A percentile compares a stretch with the other conserved stretches of the same genome.
Conservation (phyloP, 2,329 filamentous ascomycete genomes). For the Rachicladosporium sp. region DNA sequence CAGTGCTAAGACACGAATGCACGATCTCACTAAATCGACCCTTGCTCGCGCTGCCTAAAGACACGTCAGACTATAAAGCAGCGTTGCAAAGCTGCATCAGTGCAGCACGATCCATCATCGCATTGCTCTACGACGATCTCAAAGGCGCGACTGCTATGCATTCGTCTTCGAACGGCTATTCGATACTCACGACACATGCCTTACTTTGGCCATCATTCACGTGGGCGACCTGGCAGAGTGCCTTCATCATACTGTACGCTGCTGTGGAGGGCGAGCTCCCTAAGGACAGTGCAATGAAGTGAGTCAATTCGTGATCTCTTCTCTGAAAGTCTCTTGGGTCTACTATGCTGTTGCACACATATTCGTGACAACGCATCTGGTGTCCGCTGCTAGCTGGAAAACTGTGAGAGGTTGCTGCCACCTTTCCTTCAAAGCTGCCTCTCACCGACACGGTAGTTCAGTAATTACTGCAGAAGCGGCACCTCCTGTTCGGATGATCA, state of each 20-base stretch:
- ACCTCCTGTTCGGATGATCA: too few species aligned
- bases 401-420: too few species aligned
- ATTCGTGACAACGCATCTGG: too few species aligned
- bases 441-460: too few species aligned
- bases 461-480: too few species aligned
- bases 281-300: constrained; percentile 28
- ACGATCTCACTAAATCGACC: constrained; percentile 41
- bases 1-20: constrained; percentile 37
- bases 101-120: constrained; percentile 36
- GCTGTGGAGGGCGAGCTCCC: constrained; percentile 35
- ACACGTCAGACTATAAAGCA: constrained; percentile 33
- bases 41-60: constrained; percentile 34
- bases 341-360: too few species aligned
- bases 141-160: too few species aligned
- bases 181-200: too few species aligned
- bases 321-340: too few species aligned
- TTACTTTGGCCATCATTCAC: constrained; percentile 42
- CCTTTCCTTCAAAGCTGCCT: too few species aligned
- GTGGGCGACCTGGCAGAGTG: constrained; percentile 43
- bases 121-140: constrained; percentile 22
- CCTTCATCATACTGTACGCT: constrained; percentile 40
- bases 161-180: too few species aligned
- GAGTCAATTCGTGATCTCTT: constrained; percentile 7
- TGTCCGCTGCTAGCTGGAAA: too few species aligned
- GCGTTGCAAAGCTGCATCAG: constrained; percentile 41